Percentiles rank a stretch among this genome's conserved stretches.
phyloP scores from a whole-genome alignment of 176 grass and related monocot species.

The Ensete glaucum region DNA sequence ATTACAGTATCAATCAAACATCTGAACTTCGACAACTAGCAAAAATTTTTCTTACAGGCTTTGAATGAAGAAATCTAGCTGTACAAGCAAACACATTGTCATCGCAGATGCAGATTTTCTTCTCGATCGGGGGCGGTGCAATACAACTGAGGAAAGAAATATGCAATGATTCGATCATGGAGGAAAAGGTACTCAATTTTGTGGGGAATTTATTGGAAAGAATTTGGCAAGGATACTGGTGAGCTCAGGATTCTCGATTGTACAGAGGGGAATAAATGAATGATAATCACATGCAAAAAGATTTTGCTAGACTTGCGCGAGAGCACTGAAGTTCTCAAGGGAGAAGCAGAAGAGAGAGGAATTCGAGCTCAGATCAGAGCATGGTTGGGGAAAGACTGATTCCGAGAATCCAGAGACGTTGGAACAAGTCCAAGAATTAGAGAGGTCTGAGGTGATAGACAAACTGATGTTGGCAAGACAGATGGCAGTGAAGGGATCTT shows the following conservation, averaged over 20 bases:
- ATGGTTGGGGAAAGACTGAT: slow-evolving; percentile 60
- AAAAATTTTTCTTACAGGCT: slow-evolving; percentile 16
- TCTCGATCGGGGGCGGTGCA: neutral
- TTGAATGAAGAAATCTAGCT: slow-evolving; percentile 22
- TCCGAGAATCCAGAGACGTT: slow-evolving; percentile 70
- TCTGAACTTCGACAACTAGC: slow-evolving; percentile 1
- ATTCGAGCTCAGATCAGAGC: slow-evolving; percentile 49
- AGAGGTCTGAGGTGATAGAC: slow-evolving; percentile 18
- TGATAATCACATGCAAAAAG: neutral
- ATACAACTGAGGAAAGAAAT: neutral
- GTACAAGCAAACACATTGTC: slow-evolving; percentile 9
- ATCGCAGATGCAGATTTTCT: neutral
- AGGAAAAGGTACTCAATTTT: neutral
- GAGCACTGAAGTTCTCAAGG: slow-evolving; percentile 31
- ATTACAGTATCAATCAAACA: neutral
- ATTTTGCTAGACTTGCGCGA: slow-evolving; percentile 36
- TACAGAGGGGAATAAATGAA: neutral
- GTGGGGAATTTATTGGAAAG: slow-evolving; percentile 14
- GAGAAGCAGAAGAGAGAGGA: slow-evolving; percentile 61
- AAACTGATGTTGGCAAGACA: slow-evolving; percentile 67
- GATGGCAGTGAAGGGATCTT: slow-evolving; percentile 50
- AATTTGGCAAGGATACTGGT: neutral
- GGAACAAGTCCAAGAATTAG: slow-evolving; percentile 63
- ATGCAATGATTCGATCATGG: neutral
- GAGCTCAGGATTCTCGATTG: slow-evolving; percentile 1